Percentiles rank a stretch among this genome's conserved stretches.
phyloP scores from a whole-genome alignment of 352 stramenopile species.

The Phytophthora litchii region DNA sequence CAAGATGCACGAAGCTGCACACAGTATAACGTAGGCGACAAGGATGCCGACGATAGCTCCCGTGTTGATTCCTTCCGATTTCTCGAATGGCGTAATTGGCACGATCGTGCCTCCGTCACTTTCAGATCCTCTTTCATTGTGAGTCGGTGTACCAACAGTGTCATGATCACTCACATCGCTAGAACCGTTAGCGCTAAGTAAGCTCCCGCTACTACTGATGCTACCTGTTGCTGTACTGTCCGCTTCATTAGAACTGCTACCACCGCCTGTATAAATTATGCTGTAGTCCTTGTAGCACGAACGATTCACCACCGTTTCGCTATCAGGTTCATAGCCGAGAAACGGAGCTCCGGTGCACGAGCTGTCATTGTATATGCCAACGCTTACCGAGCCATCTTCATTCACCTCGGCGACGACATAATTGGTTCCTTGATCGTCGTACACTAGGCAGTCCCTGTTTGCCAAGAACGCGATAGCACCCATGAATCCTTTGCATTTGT shows the following conservation, averaged over 20 bases:
- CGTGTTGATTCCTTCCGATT: constrained; percentile 17
- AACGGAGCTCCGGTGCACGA: constrained; percentile 19
- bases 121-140: constrained; percentile 8
- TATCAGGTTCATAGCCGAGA: constrained; percentile 17
- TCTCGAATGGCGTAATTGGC: constrained; percentile 5
- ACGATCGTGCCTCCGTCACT: constrained; percentile 1
- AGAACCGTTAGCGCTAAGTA: not conserved
- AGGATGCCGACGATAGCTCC: constrained; percentile 27
- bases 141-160: not conserved
- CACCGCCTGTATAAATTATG: constrained; percentile 13
- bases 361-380: constrained; percentile 22
- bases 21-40: constrained; percentile 25
- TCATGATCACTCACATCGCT: not conserved
- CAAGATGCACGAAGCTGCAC: constrained; percentile 18
- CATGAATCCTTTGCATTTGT: constrained; percentile 14
- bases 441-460: constrained; percentile 17
- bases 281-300: constrained; percentile 31
- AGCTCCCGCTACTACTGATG: constrained; percentile 1
- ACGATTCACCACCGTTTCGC: constrained; percentile 19
- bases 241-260: not conserved
- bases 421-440: constrained; percentile 14
- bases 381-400: constrained; percentile 20
- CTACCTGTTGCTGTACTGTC: not conserved
- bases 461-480: constrained; percentile 20
- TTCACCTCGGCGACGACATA: constrained; percentile 20